Evolutionary conservation across 441 rosid species (phyloP).

Genomic region (Pelargonium citronellum): DNA sequence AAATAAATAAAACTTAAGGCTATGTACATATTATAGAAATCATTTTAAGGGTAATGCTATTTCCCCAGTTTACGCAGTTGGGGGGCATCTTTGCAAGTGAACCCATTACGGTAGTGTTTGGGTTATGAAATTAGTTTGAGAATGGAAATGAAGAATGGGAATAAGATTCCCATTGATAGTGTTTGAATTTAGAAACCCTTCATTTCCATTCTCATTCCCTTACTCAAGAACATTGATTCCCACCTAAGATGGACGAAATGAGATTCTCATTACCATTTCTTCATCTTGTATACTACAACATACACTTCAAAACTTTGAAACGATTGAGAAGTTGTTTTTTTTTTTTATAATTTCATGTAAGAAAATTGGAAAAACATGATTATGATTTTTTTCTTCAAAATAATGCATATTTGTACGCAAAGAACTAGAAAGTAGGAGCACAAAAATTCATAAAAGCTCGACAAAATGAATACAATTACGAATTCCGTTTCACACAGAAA

Average conservation of each 20-base stretch:
- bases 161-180: too few relatives aligned
- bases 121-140: neutral
- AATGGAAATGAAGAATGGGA: neutral
- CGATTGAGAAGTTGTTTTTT: neutral
- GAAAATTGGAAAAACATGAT: neutral
- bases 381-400: neutral
- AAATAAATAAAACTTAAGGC: neutral
- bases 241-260: too few relatives aligned
- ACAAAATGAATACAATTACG: too few relatives aligned
- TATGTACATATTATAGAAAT: neutral
- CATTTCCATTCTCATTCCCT: too few relatives aligned
- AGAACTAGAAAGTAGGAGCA: neutral
- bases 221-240: too few relatives aligned
- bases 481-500: too few relatives aligned
- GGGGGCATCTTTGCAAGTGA: neutral
- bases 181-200: neutral
- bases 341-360: neutral
- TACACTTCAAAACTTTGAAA: too few relatives aligned
- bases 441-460: too few relatives aligned
- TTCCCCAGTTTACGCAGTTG: neutral
- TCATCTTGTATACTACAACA: too few relatives aligned
- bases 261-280: too few relatives aligned
- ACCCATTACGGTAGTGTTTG: neutral
- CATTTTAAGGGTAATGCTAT: neutral
- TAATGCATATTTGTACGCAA: too few relatives aligned